Conservation (phyloP, 441 rosid genomes). For the Eruca vesicaria region DNA sequence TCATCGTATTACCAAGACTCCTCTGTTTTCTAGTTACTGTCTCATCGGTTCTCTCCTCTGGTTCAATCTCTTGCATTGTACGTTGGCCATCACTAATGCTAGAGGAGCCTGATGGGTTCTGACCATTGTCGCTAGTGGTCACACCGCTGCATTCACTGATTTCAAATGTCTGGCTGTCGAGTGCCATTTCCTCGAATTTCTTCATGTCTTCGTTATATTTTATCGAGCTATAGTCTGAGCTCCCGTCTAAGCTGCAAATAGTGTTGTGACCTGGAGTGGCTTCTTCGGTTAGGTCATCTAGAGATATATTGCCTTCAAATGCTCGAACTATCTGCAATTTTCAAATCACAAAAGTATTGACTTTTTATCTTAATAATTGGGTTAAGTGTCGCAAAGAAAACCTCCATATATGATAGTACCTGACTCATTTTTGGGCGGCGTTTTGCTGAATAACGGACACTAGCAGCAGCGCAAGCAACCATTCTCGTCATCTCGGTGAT, state of each 20-base stretch:
- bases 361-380: background rate
- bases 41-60: background rate
- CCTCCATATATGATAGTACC: constrained; percentile 30
- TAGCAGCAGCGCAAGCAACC: background rate
- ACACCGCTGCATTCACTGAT: background rate
- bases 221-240: constrained; percentile 40
- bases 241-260: background rate
- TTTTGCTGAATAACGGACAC: background rate
- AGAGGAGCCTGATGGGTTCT: constrained; percentile 30
- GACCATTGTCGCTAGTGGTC: background rate
- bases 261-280: constrained; percentile 30
- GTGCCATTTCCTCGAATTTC: constrained; percentile 45
- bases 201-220: constrained; percentile 49
- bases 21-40: background rate
- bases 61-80: constrained; percentile 26
- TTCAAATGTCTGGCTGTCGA: constrained; percentile 39
- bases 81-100: background rate
- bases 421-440: constrained; percentile 48
- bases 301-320: constrained; percentile 50
- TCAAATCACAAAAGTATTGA: background rate
- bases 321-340: constrained; percentile 51
- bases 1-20: background rate
- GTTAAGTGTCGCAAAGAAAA: background rate
- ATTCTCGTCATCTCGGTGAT: background rate
- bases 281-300: constrained; percentile 51